A percentile compares a stretch with the other conserved stretches of the same genome.
Evolutionary conservation across 1,284 basidiomycete species (phyloP).

Genomic region (Schizophyllum amplum): DNA sequence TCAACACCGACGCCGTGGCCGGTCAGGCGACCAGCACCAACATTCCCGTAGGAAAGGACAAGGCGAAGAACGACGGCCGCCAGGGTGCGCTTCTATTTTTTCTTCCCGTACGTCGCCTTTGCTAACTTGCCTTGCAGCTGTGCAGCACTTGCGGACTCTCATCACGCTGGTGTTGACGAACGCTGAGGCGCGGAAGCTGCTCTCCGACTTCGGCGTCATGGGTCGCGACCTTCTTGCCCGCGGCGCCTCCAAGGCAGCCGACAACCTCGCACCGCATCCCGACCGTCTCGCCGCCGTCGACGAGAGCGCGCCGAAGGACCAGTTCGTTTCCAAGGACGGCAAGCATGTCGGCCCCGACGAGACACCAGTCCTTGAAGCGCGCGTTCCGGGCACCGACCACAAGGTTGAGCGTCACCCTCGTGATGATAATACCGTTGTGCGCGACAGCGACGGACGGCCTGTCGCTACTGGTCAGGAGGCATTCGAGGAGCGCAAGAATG

Average conservation of each 20-base stretch:
- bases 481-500: neutral
- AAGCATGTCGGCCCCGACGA: slow-evolving; percentile 27
- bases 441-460: no score
- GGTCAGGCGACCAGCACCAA: slow-evolving; percentile 17
- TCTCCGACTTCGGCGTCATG: slow-evolving; percentile 75
- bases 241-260: slow-evolving; percentile 70
- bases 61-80: slow-evolving; percentile 51
- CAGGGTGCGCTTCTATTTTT: slow-evolving; percentile 33
- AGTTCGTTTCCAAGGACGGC: slow-evolving; percentile 33
- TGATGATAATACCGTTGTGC: no score
- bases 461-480: neutral
- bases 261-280: slow-evolving; percentile 58
- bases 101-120: neutral
- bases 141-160: slow-evolving; percentile 80
- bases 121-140: slow-evolving; percentile 35
- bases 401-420: neutral
- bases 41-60: slow-evolving; percentile 43
- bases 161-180: slow-evolving; percentile 82
- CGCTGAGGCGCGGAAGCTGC: slow-evolving; percentile 84
- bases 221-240: slow-evolving; percentile 84
- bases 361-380: slow-evolving; percentile 44
- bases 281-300: slow-evolving; percentile 63
- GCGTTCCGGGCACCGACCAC: slow-evolving; percentile 32
- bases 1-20: slow-evolving; percentile 36
- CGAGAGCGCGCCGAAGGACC: slow-evolving; percentile 56